A percentile compares a stretch with the other conserved stretches of the same genome.
These are phyloP conservation scores for Lojkania enalia DNA, from an alignment of 2,329 filamentous ascomycete species.

Conservation along the genomic window DNA sequence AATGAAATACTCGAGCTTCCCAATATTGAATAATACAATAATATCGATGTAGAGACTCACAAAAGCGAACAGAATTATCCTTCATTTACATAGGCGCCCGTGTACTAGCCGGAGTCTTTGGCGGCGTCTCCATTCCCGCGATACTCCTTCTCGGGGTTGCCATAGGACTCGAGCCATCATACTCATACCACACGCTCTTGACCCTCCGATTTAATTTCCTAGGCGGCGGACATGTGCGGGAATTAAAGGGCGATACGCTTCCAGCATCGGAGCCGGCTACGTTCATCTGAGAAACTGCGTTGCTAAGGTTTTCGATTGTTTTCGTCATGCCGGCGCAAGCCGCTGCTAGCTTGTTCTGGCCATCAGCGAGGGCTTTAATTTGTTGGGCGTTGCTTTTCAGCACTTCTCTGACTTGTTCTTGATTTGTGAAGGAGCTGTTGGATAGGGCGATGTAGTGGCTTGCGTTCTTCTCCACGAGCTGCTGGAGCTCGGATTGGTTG, in stretches of 20 bases:
- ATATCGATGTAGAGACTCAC: too few relatives aligned
- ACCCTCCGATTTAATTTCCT: slow-evolving; percentile 39
- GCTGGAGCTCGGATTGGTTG: slow-evolving; percentile 34
- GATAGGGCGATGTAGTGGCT: slow-evolving; percentile 42
- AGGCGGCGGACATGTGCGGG: slow-evolving; percentile 32
- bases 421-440: slow-evolving; percentile 34
- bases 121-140: slow-evolving; percentile 24
- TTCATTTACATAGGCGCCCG: too few relatives aligned
- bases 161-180: slow-evolving; percentile 19
- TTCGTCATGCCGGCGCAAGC: slow-evolving; percentile 37
- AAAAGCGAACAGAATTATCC: too few relatives aligned
- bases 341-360: slow-evolving; percentile 31
- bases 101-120: slow-evolving; percentile 23
- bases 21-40: too few relatives aligned
- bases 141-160: slow-evolving; percentile 19
- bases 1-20: too few relatives aligned
- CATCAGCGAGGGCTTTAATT: slow-evolving; percentile 31
- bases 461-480: slow-evolving; percentile 36
- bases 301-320: slow-evolving; percentile 26
- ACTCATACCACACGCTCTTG: slow-evolving; percentile 44
- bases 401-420: slow-evolving; percentile 33
- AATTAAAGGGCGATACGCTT: slow-evolving; percentile 11
- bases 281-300: slow-evolving; percentile 23
- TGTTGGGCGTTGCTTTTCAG: slow-evolving; percentile 33
- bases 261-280: slow-evolving; percentile 2